Evolutionary conservation across 2,329 filamentous ascomycete genomes (phyloP), one percentile per base, ranked within the genome.

Genomic region (Talaromyces pinophilus): DNA sequence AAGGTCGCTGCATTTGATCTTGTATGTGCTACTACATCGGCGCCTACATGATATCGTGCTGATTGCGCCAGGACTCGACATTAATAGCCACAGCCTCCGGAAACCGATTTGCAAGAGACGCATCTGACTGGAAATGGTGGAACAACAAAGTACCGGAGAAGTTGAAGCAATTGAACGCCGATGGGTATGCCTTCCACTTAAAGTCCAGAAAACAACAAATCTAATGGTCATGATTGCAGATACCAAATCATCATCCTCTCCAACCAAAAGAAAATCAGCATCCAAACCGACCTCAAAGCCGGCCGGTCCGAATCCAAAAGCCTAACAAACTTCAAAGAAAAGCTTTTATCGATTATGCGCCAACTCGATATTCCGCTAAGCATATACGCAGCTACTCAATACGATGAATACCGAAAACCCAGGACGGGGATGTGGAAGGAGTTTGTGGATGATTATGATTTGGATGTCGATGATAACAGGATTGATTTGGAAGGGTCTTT

Each of bases 81-180:
- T 80, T 99, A 40, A 92, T 99, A 68, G 83, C 83, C 1, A 90
- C 92, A 0, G 84, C 87, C 3, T 96, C 93, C 0, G 93, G 93
- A 7, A 95, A 92, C 78, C 90, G 86, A 61, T 94, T 94, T 73
- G 85, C 87, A 2, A 85, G 85, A 62, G 86, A 88, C 70, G 86
- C 88, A 0, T 82, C 83, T 3, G 94, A 98, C 75, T 99, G 95
- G 95, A 92, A 92, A 77, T 99, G 95, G 95, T 98, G 93, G 92
- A 82, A 96, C 76, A 72, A 79, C 15, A 83, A 80, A 19, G 91
- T 98, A 0, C 92, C 92, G 0, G 79, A 77, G 0, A 86, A 82
- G 62, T 77, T 99, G 19, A 86, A 85, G 70, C 81, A 88, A 67
- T 82, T 98, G 1, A 86, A 92, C 72, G 82, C 87, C 11, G 86